Base-by-base conservation (phyloP, 345 rosid genomes). In the Murraya paniculata region DNA sequence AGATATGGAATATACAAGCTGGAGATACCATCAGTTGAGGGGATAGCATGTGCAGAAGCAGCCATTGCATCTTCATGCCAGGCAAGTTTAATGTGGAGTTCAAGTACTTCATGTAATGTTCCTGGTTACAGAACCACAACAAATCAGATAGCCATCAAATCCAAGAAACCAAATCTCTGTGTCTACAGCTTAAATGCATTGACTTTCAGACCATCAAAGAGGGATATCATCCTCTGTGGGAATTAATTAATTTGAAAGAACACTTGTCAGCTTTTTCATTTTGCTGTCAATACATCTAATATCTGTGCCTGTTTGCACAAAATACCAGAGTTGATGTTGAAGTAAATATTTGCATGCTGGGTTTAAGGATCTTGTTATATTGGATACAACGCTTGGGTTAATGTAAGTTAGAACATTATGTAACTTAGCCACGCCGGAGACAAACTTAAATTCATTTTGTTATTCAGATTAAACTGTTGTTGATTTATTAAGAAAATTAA, bases 71-170 rank as follows among this genome's bases (percentile, higher is more conserved):
- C 90, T 59, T 86, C 93, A 38, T 97, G 99, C 72, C 85, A 87
- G 72, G 98, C 99, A 67, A 90, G 86, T 76, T 79, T 97, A 76
- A 66, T 91, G 71, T 69, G 88, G 86, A 91, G 82, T 80, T 88
- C 92, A 14, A 83, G 89, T 18, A 77, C 78, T 68, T 79, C 87
- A 62, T 97, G 98, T 89, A 89, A 86, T 74, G 83, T 97, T 80
- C 99, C 98, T 65, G 98, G 98, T 45, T 85, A 89, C 84, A 87
- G 78, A 83, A 85, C 84, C 78, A 94, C 98, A 7, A 82, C 98
- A 9, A 91, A 94, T 84, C 91, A 89, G 83, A 88, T 91, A 2
- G 81, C 89, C 9, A 79, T 97, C 77, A 91, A 91, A 82, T 84
- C 92, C 80, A 89, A 81, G 81, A 81, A 84, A 33, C 83, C 90